Base-by-base conservation (phyloP, 352 stramenopile genomes). In the Phytopythium oedochilum region DNA sequence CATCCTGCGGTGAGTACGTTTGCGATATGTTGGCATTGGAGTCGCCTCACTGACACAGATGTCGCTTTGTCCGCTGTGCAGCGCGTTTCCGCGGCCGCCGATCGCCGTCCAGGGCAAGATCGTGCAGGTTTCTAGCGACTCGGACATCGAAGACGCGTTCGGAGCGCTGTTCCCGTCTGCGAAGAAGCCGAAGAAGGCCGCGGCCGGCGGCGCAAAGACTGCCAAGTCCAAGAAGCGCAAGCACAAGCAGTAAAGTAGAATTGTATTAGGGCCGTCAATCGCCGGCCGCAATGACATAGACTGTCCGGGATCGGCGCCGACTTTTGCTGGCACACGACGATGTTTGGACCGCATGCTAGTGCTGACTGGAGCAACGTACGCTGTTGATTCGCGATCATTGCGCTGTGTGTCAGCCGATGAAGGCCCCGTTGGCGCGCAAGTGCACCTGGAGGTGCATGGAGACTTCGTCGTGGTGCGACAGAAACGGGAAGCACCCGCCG, bases 381-480 rank as follows among this genome's bases (percentile, higher is more conserved):
- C n/a, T n/a, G n/a, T n/a, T n/a, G n/a, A n/a, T n/a, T n/a, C n/a
- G n/a, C n/a, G n/a, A n/a, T n/a, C n/a, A n/a, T n/a, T n/a, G n/a
- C n/a, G n/a, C n/a, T n/a, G n/a, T 1, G 22, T 12, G 9, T 80
- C 42, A 83, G 5, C 53, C 66, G 14, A 76, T 64, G 36, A 79
- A 85, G 8, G 64, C 66, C 4, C 74, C 70, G 48, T 88, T 75
- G 2, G 75, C 68, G 39, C 79, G 79, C 17, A 90, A 55, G 58
- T 88, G 80, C 5, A 90, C 77, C 60, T 88, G 76, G n/a, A 92
- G 53, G 45, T 88, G 67, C 77, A 92, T 83, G 50, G 75, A 77
- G 22, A 89, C 81, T 35, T 92, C 74, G 39, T 89, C 78, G 25
- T 83, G 65, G 26, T 89, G 81, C 25, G 81, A 89, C 5, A 92